Conservation (phyloP, 169 alveolate genomes). For the Plasmodium inui region DNA sequence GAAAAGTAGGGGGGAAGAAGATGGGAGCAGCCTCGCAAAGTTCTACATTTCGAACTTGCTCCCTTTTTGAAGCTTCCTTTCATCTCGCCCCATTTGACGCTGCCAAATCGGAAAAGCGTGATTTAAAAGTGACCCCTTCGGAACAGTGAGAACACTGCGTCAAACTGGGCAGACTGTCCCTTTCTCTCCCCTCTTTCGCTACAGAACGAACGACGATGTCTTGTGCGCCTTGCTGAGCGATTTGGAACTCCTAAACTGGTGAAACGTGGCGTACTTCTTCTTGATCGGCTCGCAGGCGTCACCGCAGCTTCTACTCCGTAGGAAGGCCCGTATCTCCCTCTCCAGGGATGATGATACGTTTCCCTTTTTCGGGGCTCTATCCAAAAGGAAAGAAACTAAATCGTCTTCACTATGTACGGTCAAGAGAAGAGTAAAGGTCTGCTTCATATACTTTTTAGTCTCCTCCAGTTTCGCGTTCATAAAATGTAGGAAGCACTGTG, state of each 20-base stretch:
- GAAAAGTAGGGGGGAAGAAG: not conserved
- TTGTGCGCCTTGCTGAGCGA: not conserved
- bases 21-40: not conserved
- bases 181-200: not conserved
- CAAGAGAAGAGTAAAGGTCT: conserved; percentile 8
- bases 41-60: not conserved
- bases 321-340: conserved; percentile 39
- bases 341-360: conserved; percentile 4
- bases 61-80: not conserved
- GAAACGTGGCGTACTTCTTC: conserved; percentile 60
- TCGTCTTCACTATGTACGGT: conserved; percentile 19
- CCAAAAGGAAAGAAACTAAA: not conserved
- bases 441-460: conserved; percentile 52
- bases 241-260: conserved; percentile 32
- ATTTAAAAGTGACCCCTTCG: not conserved
- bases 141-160: not conserved
- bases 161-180: not conserved
- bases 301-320: not conserved
- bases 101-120: not conserved
- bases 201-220: conserved; percentile 33
- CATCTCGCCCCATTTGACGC: not conserved
- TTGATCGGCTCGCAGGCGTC: not conserved
- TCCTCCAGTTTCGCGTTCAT: conserved; percentile 64
- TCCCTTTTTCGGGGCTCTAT: conserved; percentile 12
- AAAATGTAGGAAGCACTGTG: conserved; percentile 43